Base-by-base conservation (phyloP, 768 basidiomycete genomes). In the Ramaria sp. region DNA sequence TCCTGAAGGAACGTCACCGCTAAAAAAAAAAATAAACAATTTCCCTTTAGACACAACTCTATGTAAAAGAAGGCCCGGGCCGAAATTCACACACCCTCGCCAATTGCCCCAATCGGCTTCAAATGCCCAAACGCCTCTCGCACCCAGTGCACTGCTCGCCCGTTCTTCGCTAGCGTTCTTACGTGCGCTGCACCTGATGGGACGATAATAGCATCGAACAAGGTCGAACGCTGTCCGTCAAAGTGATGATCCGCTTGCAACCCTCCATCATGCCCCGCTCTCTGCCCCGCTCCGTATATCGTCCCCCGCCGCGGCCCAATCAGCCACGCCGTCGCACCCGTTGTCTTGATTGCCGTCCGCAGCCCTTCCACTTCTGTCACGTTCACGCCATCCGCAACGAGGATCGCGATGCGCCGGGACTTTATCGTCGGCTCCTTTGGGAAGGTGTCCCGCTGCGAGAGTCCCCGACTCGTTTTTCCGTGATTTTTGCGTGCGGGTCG, bases 91-190 rank as follows among this genome's bases (percentile, higher is more conserved):
- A 16, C 39, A 41, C 39, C 39, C 16, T 41, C 39, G 22, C 89
- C 91, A 44, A 84, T 71, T 1, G 82, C 88, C 2, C 80, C 86
- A 55, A 95, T 87, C 16, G 84, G 65, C 70, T 93, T 93, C 68
- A 81, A 83, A 66, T 93, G 91, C 20, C 85, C 85, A 67, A 87
- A 93, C 2, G 88, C 83, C 67, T 93, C 90, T 43, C 86, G 77
- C 3, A 86, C 77, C 74, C 84, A 90, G 64, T 94, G 88, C n/a
- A 89, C 69, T 7, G 75, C 75, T 18, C 90, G 77, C 4, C 90
- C 92, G 48, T 76, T 78, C 59, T 73, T 72, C 7, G 70, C 63
- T 34, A 91, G 73, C 28, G 72, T 63, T 63, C 78, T 75, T n/a
- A 71, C 74, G 63, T 83, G 81, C 32, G 72, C 70, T 8, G 69